Base-by-base conservation (phyloP, 176 grass and related monocot species). In the Bonia amplexicaulis region DNA sequence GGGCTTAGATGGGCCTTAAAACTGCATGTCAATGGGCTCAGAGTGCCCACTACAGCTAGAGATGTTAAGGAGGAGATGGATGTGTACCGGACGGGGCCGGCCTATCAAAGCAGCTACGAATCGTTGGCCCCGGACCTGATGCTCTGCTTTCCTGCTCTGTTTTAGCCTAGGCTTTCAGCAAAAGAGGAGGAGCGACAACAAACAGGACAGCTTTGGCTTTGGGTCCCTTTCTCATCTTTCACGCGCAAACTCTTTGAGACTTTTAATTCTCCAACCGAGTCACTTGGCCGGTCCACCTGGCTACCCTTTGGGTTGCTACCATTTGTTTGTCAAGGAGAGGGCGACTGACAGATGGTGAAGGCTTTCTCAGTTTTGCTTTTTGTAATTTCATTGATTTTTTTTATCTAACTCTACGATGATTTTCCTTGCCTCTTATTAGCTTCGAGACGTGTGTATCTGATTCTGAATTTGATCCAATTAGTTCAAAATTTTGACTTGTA, bases 251-350 rank as follows among this genome's bases (percentile, higher is more conserved):
- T 42, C 68, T 42, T 64, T 13, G 51, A 25, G n/a, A 73, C 42
- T 66, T 84, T 73, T 57, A 80, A 60, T 67, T 87, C 47, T 57
- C 46, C 35, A 1, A 66, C 59, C 73, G 62, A n/a, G 77, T 81
- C 78, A 25, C 72, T 66, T 77, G 70, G 7, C 47, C 37, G 4
- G 71, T 65, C 5, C 45, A 61, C 80, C 40, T 66, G 33, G 20
- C 33, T 42, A 25, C 19, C 35, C 26, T 10, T 63, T 63, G 6
- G 25, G 55, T 75, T 84, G 29, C 20, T 66, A n/a, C 9, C 27
- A 27, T 49, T 7, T 20, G 7, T 16, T 64, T 71, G n/a, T 53
- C 37, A 45, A 54, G 5, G 23, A 41, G 42, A 20, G 64, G 53
- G 9, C 6, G 11, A 47, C 19, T 6, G 0, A 22, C 5, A 37